Conservation (phyloP, 805 yeast species). For the Allodekkera sacchari region DNA sequence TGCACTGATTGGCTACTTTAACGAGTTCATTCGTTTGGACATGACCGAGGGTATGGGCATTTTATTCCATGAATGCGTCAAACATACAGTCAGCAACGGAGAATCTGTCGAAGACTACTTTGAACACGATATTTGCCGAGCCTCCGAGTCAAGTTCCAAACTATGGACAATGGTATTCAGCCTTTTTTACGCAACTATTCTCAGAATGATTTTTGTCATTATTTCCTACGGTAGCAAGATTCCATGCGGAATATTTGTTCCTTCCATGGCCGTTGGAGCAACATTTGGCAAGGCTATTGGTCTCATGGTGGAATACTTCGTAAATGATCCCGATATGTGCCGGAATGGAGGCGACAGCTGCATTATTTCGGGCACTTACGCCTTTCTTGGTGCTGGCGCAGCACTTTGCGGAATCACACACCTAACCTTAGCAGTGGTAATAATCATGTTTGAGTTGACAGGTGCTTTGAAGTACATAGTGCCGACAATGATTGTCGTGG, state of each 20-base stretch:
- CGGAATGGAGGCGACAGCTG: conserved; percentile 38
- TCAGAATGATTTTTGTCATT: conserved; percentile 65
- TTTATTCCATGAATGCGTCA: conserved; percentile 74
- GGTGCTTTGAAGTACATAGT: conserved; percentile 89
- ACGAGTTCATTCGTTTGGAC: conserved; percentile 71
- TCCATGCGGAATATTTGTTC: conserved; percentile 97
- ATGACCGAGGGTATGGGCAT: conserved; percentile 96
- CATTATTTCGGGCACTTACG: conserved; percentile 90
- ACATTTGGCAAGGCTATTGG: conserved; percentile 88
- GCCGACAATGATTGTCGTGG: conserved; percentile 95
- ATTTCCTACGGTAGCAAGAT: conserved; percentile 88
- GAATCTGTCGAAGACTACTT: too few species aligned
- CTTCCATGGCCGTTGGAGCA: conserved; percentile 96
- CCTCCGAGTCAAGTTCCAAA: conserved; percentile 15
- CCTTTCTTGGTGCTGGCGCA: conserved; percentile 94
- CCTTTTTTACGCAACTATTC: conserved; percentile 58
- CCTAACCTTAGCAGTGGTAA: conserved; percentile 84
- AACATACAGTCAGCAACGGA: not conserved
- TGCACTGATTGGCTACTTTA: conserved; percentile 72
- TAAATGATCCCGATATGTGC: conserved; percentile 23
- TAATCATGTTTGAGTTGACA: conserved; percentile 91
- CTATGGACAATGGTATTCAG: conserved; percentile 33
- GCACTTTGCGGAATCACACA: conserved; percentile 92
- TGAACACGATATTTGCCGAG: conserved; percentile 31
- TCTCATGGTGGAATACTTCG: conserved; percentile 45